phyloP scores from a whole-genome alignment of 2,329 filamentous ascomycete genomes.

The Aspergillus oerlinghausenensis region DNA sequence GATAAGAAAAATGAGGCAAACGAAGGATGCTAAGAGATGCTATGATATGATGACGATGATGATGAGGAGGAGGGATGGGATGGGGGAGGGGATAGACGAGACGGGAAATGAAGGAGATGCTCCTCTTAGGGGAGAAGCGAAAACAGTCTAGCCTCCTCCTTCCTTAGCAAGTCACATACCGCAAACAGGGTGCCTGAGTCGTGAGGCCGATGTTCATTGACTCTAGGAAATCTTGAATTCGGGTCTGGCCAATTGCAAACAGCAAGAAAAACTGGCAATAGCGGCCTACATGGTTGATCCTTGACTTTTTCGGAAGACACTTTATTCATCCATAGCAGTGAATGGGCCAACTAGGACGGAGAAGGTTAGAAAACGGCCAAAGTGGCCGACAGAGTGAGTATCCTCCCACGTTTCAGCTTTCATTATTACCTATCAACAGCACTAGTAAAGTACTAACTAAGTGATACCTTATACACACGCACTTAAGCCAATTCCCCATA shows the following conservation, averaged over 20 bases:
- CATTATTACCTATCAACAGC: too few species aligned
- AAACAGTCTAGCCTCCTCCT: neutral
- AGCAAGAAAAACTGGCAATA: neutral
- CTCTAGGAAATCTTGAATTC: neutral
- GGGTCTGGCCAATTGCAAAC: neutral
- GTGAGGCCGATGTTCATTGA: neutral
- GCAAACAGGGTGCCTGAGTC: neutral
- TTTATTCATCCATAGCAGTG: neutral
- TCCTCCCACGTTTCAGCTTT: too few species aligned
- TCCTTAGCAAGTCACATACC: neutral
- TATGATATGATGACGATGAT: neutral
- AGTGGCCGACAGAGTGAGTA: too few species aligned
- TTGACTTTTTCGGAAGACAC: neutral
- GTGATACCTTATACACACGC: neutral
- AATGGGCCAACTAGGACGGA: neutral
- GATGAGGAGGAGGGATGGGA: conserved; percentile 2
- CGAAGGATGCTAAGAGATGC: conserved; percentile 5
- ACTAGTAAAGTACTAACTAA: too few species aligned
- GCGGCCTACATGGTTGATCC: neutral
- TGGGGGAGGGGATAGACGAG: neutral
- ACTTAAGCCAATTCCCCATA: neutral
- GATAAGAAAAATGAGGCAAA: neutral
- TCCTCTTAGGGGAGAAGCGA: conserved; percentile 9
- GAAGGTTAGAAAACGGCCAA: neutral
- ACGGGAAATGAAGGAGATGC: conserved; percentile 19